These are phyloP conservation scores for Cajanus cajan DNA, from an alignment of 306 rosid species.

Conservation along the genomic window DNA sequence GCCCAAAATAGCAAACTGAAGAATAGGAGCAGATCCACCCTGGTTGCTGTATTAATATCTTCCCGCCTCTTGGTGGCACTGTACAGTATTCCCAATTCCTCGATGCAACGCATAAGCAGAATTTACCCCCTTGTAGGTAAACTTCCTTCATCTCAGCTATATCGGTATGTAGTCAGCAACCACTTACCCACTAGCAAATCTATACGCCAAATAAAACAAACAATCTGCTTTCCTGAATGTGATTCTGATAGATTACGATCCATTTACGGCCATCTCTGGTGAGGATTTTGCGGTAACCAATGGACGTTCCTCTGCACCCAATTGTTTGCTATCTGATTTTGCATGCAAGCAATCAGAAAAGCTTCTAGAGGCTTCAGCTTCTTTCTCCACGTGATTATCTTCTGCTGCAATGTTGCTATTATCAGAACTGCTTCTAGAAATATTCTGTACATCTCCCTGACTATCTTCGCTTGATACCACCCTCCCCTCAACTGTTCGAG, in stretches of 20 bases:
- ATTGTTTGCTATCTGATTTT: slow-evolving; percentile 54
- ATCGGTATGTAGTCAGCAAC: slow-evolving; percentile 30
- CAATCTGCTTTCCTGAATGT: slow-evolving; percentile 24
- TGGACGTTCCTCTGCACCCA: slow-evolving; percentile 71
- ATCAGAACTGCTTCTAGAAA: slow-evolving; percentile 41
- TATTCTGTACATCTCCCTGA: slow-evolving; percentile 40
- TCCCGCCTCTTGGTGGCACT: slow-evolving; percentile 42
- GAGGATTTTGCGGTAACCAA: slow-evolving; percentile 79
- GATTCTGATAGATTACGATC: slow-evolving; percentile 52
- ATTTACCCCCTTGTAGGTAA: slow-evolving; percentile 38
- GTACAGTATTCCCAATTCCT: slow-evolving; percentile 55
- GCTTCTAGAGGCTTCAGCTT: slow-evolving; percentile 51
- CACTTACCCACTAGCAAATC: slow-evolving; percentile 47
- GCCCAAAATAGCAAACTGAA: slow-evolving; percentile 41
- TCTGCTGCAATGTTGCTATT: slow-evolving; percentile 41
- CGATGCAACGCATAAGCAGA: slow-evolving; percentile 41
- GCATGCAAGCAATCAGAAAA: slow-evolving; percentile 59
- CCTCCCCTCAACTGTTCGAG: slow-evolving; percentile 47
- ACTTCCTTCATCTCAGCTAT: slow-evolving; percentile 27
- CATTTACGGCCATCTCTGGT: slow-evolving; percentile 92
- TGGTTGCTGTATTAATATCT: slow-evolving; percentile 40
- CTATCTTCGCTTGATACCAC: slow-evolving; percentile 43
- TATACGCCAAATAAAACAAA: slow-evolving; percentile 36
- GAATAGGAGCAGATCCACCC: slow-evolving; percentile 39
- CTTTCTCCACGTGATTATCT: slow-evolving; percentile 59